phyloP scores from a whole-genome alignment of 352 stramenopile species.

The Globisporangium radiosum region DNA sequence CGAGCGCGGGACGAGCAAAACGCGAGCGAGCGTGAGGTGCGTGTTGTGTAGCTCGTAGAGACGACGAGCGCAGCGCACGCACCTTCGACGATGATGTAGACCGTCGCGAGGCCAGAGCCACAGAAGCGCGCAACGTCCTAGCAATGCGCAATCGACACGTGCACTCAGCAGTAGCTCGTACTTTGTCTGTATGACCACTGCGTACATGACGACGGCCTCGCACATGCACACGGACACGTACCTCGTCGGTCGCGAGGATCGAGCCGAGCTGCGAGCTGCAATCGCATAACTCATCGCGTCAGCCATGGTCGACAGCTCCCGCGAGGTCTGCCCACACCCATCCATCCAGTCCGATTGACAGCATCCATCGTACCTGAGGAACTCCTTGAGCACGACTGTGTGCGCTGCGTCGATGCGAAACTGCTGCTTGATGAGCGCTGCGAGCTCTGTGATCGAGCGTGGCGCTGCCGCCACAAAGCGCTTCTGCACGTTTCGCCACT shows the following conservation, averaged over 20 bases:
- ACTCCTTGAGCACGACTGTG: slow-evolving; percentile 23
- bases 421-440: slow-evolving; percentile 26
- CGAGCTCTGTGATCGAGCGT: slow-evolving; percentile 22
- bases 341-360: not conserved
- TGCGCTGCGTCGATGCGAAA: slow-evolving; percentile 27
- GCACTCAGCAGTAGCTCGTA: too few species aligned
- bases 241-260: slow-evolving; percentile 12
- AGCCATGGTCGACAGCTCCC: not conserved
- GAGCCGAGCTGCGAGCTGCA: slow-evolving; percentile 7
- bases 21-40: too few species aligned
- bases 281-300: not conserved
- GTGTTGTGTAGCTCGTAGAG: too few species aligned
- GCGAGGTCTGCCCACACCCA: not conserved
- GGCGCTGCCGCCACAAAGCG: slow-evolving; percentile 34
- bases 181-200: too few species aligned
- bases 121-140: slow-evolving; percentile 19
- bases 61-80: too few species aligned
- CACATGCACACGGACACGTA: too few species aligned
- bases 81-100: slow-evolving; percentile 16
- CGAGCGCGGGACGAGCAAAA: too few species aligned
- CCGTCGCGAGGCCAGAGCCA: slow-evolving; percentile 6
- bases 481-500: slow-evolving; percentile 40
- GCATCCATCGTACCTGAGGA: slow-evolving; percentile 24
- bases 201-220: too few species aligned
- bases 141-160: not conserved